phyloP scores from a whole-genome alignment of 306 rosid genomes.

The Cyclanthera cordifolia region DNA sequence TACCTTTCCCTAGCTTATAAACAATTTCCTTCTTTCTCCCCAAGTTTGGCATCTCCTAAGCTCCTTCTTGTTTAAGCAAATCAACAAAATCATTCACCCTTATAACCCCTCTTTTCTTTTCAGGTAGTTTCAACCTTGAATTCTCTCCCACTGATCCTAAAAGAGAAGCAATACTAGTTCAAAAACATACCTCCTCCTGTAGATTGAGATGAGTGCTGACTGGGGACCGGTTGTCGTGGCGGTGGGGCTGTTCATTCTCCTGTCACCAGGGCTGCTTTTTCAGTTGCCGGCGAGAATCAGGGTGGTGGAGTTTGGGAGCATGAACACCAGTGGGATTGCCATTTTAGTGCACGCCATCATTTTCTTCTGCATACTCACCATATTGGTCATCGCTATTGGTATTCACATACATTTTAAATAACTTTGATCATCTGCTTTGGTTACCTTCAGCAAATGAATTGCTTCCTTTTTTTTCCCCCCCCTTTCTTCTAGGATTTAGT shows the following conservation, averaged over 20 bases:
- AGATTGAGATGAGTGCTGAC: slow-evolving; percentile 50
- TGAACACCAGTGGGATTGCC: slow-evolving; percentile 89
- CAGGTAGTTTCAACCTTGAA: neutral
- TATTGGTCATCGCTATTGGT: slow-evolving; percentile 71
- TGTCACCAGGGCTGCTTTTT: slow-evolving; percentile 81
- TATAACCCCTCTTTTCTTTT: slow-evolving; percentile 21
- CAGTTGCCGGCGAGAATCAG: slow-evolving; percentile 70
- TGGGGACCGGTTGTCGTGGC: slow-evolving; percentile 90
- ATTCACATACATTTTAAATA: slow-evolving; percentile 63
- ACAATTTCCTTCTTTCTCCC: slow-evolving; percentile 37
- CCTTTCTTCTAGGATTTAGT: neutral
- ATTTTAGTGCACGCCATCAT: slow-evolving; percentile 80
- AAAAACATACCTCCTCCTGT: neutral
- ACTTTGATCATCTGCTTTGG: neutral
- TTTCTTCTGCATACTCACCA: slow-evolving; percentile 69
- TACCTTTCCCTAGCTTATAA: slow-evolving; percentile 58
- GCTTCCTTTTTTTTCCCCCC: neutral
- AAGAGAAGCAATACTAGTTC: slow-evolving; percentile 9
- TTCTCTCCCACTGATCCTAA: neutral
- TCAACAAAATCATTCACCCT: slow-evolving; percentile 5
- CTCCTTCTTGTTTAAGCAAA: slow-evolving; percentile 76
- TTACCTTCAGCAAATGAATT: neutral
- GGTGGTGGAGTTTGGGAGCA: slow-evolving; percentile 84
- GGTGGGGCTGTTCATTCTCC: slow-evolving; percentile 64
- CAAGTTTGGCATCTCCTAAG: slow-evolving; percentile 60